Evolutionary conservation across 257 asterid genomes (phyloP).

Genomic region (Fraxinus cuspidata): DNA sequence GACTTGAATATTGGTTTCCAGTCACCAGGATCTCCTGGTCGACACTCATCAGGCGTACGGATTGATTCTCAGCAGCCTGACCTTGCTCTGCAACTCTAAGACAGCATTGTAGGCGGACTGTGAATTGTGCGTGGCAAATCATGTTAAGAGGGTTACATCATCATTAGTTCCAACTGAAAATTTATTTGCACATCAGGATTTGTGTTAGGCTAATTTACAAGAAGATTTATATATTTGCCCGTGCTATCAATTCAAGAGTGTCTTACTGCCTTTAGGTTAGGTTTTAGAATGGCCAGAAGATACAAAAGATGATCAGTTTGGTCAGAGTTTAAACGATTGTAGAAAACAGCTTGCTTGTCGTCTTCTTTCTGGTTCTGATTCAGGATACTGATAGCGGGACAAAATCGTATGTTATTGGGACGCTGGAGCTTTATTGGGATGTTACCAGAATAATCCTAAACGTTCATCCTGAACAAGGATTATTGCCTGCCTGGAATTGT

Average conservation of each 20-base stretch:
- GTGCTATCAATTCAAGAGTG: not conserved
- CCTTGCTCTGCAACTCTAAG: conserved; percentile 89
- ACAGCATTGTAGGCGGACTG: not conserved
- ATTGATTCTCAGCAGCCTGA: conserved; percentile 96
- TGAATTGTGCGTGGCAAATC: not conserved
- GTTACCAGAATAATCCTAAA: not conserved
- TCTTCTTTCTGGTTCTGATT: not conserved
- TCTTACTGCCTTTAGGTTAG: not conserved
- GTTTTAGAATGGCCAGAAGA: not conserved
- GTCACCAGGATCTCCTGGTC: conserved; percentile 84
- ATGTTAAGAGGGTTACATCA: not conserved
- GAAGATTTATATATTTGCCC: not conserved
- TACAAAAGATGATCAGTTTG: not conserved
- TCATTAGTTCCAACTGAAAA: not conserved
- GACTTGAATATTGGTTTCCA: conserved; percentile 87
- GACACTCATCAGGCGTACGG: not conserved
- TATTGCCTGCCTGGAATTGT: not conserved
- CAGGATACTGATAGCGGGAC: not conserved
- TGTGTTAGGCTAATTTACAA: not conserved
- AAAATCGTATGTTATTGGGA: not conserved
- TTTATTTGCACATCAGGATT: not conserved
- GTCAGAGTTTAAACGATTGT: not conserved
- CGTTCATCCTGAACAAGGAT: not conserved
- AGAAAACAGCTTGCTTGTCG: not conserved
- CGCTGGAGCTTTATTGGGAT: not conserved